Evolutionary conservation across 495 filamentous ascomycete genomes (phyloP), one percentile per base, ranked within the genome.

Genomic region (Penicillium arizonense): DNA sequence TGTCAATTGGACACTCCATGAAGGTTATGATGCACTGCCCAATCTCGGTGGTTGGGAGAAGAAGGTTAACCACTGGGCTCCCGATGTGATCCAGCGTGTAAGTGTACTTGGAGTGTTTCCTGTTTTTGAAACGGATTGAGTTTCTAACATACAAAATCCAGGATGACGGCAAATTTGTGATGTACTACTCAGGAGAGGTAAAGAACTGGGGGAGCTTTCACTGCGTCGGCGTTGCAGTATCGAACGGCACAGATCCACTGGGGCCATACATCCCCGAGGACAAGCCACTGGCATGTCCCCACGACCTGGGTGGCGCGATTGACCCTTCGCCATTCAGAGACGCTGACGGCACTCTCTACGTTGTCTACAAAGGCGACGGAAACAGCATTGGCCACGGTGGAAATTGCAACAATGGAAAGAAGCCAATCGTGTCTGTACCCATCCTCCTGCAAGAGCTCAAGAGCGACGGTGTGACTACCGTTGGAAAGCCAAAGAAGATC

Each of bases 351-450:
- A 68, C 77, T 16, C 65, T 67, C 9, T 85, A 82, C 40, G 67
- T 85, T 11, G 58, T 79, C 12, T 86, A 85, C 67, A 87, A 87
- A 52, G 70, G 80, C 9, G 79, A 87, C 55, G 82, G 80, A 28
- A 84, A 84, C 57, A 74, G 73, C 57, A 58, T 83, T 21, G 81
- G 82, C 5, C 59, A 75, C 30, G 81, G 82, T 14, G 82, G 82
- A 7, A 59, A 64, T 38, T 86, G 83, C 58, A 67, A 70, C 33
- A 85, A 84, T 52, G 69, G 66, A 36, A 73, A 74, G 8, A 55
- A 54, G 5, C 77, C 79, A 1, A 55, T 71, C 7, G 56, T 69
- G 2, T 38, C 73, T 1, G 83, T 81, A 21, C 82, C 82, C 0
- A 77, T 86, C 40, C 72, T 85, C 64, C 69, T 86, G 9, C 83